Base-by-base conservation (phyloP, 2,329 filamentous ascomycete genomes). In the Fulvia fulva region DNA sequence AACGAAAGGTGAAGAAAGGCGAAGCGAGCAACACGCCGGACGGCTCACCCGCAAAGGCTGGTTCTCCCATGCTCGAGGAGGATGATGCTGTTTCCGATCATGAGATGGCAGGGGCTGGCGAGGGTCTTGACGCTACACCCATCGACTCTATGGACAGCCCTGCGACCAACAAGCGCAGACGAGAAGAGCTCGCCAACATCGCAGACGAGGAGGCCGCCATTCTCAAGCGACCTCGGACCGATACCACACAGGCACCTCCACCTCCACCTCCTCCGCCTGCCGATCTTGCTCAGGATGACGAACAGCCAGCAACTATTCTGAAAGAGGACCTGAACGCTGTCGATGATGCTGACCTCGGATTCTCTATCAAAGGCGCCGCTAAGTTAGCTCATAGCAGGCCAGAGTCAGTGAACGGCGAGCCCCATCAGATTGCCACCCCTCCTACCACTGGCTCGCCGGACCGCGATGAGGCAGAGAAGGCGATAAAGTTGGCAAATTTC, bases 401-500 rank as follows among this genome's bases (percentile, higher is more conserved):
- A 37, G 56, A 32, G 4, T 65, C 62, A 22, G 53, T 54, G 28
- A 62, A 63, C 21, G 60, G 60, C 21, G 75, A 73, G 54, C 74
- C 75, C 9, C 71, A 71, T 64, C 78, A 80, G 61, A 74, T 77
- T 22, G 78, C 77, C 3, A 80, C 77, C 9, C 78, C 73, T 28
- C 72, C 72, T 1, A 74, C 71, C 1, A 73, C 71, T 4, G 70
- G 69, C 55, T 72, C 70, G n/a, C 71, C 71, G 7, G 68, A 74
- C 23, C 63, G 64, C 26, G 70, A 70, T 43, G 67, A 69, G 32
- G 64, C 68, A 19, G 63, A 69, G 60, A 68, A 68, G 57, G 53
- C 59, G 4, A 58, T 59, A 32, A 58, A 63, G 57, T 56, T 61
- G 6, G 62, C 66, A 21, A 61, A 67, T 21, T 73, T 67, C 46